A percentile compares a stretch with the other conserved stretches of the same genome.
Evolutionary conservation across 2,329 filamentous ascomycete species (phyloP).

Genomic region (Penicillium sp.): DNA sequence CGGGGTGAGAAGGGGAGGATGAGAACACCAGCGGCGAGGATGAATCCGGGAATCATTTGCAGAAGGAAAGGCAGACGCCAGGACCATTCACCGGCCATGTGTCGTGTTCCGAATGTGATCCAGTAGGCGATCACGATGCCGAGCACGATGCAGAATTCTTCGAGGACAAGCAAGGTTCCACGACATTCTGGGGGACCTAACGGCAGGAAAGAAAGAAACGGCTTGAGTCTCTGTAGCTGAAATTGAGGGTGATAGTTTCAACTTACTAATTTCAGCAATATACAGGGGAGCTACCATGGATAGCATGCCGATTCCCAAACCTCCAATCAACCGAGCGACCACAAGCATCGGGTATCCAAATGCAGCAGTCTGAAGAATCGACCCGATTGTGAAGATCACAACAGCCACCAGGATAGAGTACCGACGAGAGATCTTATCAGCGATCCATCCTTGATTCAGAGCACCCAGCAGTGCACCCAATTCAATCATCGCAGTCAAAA

Average conservation of each 20-base stretch:
- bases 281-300: conserved; percentile 59
- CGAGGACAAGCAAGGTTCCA: conserved; percentile 52
- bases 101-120: conserved; percentile 52
- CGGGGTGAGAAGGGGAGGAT: conserved; percentile 63
- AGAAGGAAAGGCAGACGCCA: conserved; percentile 57
- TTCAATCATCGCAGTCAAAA: conserved; percentile 63
- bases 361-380: conserved; percentile 58
- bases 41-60: conserved; percentile 52
- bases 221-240: neutral
- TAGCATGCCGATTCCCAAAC: conserved; percentile 59
- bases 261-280: conserved; percentile 57
- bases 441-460: conserved; percentile 57
- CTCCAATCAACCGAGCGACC: conserved; percentile 58
- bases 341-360: conserved; percentile 59
- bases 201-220: neutral
- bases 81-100: conserved; percentile 53
- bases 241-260: neutral
- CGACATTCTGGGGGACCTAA: conserved; percentile 54
- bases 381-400: conserved; percentile 58
- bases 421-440: conserved; percentile 60
- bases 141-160: conserved; percentile 51
- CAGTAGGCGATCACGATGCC: conserved; percentile 52
- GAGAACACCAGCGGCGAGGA: conserved; percentile 46
- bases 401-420: conserved; percentile 61
- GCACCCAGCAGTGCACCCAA: conserved; percentile 58